Conservation (phyloP, 2,329 filamentous ascomycete genomes). For the Penicillium sp. region DNA sequence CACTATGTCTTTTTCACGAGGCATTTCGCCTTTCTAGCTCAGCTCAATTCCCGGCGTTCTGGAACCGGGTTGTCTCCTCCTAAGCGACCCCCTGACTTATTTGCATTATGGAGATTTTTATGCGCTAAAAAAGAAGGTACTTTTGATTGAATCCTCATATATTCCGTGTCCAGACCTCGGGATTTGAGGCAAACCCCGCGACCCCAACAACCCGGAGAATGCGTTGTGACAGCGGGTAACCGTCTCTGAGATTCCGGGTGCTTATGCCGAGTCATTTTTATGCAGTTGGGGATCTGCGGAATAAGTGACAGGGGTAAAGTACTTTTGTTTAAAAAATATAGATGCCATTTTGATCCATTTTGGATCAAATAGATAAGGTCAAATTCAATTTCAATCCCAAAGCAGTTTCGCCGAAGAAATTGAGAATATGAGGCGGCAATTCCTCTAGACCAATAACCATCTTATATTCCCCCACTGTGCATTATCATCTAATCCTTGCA, state of each 20-base stretch:
- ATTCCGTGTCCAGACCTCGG: not conserved
- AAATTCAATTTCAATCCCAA: not conserved
- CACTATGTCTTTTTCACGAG: not conserved
- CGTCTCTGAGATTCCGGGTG: not conserved
- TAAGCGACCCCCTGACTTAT: not conserved
- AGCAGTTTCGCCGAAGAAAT: not conserved
- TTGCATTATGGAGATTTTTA: not conserved
- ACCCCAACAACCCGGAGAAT: conserved; percentile 1
- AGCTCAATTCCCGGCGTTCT: not conserved
- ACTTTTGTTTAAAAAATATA: not conserved
- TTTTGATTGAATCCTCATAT: not conserved
- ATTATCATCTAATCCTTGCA: not conserved
- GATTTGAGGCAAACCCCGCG: not conserved
- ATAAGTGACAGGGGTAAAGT: not conserved
- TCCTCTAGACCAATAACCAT: not conserved
- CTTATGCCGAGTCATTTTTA: not conserved
- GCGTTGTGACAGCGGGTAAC: conserved; percentile 2
- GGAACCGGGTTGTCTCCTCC: not conserved
- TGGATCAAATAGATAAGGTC: not conserved
- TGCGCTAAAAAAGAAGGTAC: not conserved
- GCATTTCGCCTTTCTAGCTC: no score
- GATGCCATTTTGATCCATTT: not conserved
- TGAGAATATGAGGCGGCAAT: no score
- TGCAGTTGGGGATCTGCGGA: not conserved
- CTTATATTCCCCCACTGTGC: not conserved